Base-by-base conservation (phyloP, 2,329 filamentous ascomycete species). In the Curvularia lunata region DNA sequence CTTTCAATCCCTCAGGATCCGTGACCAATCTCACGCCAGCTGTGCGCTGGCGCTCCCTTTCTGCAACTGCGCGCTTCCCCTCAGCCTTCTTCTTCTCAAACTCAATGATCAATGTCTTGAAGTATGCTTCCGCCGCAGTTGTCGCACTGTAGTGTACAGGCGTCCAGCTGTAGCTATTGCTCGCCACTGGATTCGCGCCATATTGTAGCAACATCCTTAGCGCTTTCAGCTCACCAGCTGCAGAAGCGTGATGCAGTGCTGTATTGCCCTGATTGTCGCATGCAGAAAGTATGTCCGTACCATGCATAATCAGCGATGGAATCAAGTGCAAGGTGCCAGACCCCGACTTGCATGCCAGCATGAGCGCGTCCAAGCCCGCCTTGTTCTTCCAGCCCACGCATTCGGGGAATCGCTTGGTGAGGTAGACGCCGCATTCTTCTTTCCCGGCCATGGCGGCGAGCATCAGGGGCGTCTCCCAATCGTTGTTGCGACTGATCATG, bases 71-170 rank as follows among this genome's bases (percentile, higher is more conserved):
- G 49, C 73, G 69, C 58, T 70, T 69, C 1, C 70, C 79, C 58
- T 81, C 80, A 0, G 78, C 77, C 62, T 83, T 85, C 66, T 86
- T 81, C 73, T 86, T 85, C 71, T 90, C 89, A 18, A 87, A 84
- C 68, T 95, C 91, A 0, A 83, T 83, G 4, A 95, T 87, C 52
- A 96, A 77, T 13, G 86, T 86, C 77, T 91, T 91, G 61, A 95
- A 88, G 72, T 96, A 95, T 0, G 92, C 89, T 77, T 96, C 91
- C 1, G 91, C 91, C 72, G 92, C 89, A 7, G 92, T 88, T 0
- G 90, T 94, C 13, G 90, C 87, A 61, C 88, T 91, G 75, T 96
- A 96, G 18, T 88, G 86, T n/a, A 92, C 83, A 0, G 92, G 89
- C 1, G 88, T 92, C 91, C 92, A 96, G 71, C 86, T 88, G 81